Evolutionary conservation across 1,139 yeast species (phyloP).

Genomic region (Kurtzmaniella quercitrusa): DNA sequence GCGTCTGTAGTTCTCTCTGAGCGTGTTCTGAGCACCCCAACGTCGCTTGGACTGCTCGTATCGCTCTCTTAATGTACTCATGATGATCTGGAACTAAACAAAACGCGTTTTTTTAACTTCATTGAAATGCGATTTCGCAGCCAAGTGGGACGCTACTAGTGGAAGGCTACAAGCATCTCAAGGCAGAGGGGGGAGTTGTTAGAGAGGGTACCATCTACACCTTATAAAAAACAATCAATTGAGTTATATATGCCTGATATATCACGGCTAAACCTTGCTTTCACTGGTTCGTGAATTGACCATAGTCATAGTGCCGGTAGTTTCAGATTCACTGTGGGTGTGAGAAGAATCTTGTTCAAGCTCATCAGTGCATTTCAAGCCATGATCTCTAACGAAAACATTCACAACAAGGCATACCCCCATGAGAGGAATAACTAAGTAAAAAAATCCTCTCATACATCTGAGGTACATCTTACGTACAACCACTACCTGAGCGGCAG

Average conservation of each 20-base stretch:
- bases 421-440: constrained; percentile 37
- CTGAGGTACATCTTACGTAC: constrained; percentile 27
- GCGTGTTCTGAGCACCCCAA: background rate
- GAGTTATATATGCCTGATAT: background rate
- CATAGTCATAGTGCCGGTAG: background rate
- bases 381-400: constrained; percentile 35
- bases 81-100: background rate
- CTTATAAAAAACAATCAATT: background rate
- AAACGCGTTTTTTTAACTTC: background rate
- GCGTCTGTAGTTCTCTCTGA: background rate
- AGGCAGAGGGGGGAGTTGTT: background rate
- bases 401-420: constrained; percentile 33
- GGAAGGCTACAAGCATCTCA: too few species aligned
- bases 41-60: background rate
- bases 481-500: constrained; percentile 16
- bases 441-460: constrained; percentile 37
- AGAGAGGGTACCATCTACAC: background rate
- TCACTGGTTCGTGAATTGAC: background rate
- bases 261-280: background rate
- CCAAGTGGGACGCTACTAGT: background rate
- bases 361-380: constrained; percentile 37
- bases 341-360: background rate
- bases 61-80: constrained; percentile 2
- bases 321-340: background rate
- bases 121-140: background rate